These are phyloP conservation scores for Stemphylium lycopersici DNA, from an alignment of 2,329 filamentous ascomycete species.

Conservation along the genomic window DNA sequence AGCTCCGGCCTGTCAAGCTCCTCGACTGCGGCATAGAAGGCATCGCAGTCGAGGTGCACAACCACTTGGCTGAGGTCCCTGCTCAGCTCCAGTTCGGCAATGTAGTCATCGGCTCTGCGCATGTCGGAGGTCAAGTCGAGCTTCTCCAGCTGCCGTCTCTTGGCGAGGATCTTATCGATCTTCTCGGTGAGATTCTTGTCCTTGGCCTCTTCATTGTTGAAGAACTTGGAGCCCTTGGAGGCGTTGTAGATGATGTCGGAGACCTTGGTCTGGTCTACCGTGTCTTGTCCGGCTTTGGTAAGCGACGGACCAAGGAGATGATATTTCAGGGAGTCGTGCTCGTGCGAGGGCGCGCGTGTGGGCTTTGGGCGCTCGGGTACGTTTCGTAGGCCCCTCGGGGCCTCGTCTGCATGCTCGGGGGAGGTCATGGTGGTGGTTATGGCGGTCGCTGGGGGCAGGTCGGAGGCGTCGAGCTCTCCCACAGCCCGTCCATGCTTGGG, in stretches of 20 bases:
- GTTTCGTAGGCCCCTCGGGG: background rate
- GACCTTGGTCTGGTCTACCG: conserved; percentile 92
- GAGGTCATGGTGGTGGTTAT: conserved; percentile 21
- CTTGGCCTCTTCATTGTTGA: conserved; percentile 84
- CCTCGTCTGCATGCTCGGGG: background rate
- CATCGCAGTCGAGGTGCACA: conserved; percentile 95
- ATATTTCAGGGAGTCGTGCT: conserved; percentile 80
- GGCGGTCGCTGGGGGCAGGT: conserved; percentile 7
- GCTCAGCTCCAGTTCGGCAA: conserved; percentile 76
- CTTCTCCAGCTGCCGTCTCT: conserved; percentile 76
- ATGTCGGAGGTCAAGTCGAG: conserved; percentile 75
- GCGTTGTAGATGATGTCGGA: conserved; percentile 97
- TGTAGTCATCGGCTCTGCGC: conserved; percentile 78
- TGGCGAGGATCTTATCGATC: conserved; percentile 77
- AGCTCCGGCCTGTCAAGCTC: conserved; percentile 77
- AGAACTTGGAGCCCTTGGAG: conserved; percentile 95
- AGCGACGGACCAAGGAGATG: conserved; percentile 87
- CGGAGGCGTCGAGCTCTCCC: conserved; percentile 19
- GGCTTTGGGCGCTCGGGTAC: conserved; percentile 23
- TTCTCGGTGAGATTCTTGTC: conserved; percentile 85
- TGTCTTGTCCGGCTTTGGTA: conserved; percentile 90
- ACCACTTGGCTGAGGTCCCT: conserved; percentile 84
- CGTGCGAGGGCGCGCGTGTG: conserved; percentile 23
- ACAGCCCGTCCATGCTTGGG: conserved; percentile 19
- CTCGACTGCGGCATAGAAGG: conserved; percentile 96